These are phyloP conservation scores for Hymenotorrendiella dingleyae DNA, from an alignment of 2,329 filamentous ascomycete species.

Conservation along the genomic window DNA sequence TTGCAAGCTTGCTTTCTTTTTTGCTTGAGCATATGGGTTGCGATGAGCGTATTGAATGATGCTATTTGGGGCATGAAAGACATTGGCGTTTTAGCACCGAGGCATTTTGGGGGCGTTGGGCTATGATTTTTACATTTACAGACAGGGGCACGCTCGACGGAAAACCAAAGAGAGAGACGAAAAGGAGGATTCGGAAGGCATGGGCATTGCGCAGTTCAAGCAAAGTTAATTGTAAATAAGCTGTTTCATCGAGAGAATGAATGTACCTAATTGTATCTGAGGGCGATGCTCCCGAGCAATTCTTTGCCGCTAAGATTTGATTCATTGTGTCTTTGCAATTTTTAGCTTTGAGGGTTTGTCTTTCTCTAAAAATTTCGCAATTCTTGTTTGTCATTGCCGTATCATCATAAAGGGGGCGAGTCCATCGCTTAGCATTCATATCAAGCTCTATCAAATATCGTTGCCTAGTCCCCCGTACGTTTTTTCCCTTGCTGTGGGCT, in stretches of 20 bases:
- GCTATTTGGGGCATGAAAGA: constrained; percentile 1
- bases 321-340: no score
- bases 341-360: no score
- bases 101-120: neutral
- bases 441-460: no score
- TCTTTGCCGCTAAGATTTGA: no score
- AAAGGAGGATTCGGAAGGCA: neutral
- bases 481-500: no score
- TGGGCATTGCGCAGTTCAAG: neutral
- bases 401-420: no score
- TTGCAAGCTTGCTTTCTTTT: neutral
- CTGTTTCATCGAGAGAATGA: neutral
- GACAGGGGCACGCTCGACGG: neutral
- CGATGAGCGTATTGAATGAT: constrained; percentile 1
- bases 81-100: neutral
- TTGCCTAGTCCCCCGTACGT: no score
- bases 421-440: no score
- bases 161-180: neutral
- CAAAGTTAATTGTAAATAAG: constrained; percentile 1
- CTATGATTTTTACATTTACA: neutral
- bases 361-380: no score
- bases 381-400: no score
- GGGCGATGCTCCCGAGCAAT: no score
- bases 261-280: no score
- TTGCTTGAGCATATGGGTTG: constrained; percentile 4